Base-by-base conservation (phyloP, 305 asterid species). In the Euphrasia arctica region DNA sequence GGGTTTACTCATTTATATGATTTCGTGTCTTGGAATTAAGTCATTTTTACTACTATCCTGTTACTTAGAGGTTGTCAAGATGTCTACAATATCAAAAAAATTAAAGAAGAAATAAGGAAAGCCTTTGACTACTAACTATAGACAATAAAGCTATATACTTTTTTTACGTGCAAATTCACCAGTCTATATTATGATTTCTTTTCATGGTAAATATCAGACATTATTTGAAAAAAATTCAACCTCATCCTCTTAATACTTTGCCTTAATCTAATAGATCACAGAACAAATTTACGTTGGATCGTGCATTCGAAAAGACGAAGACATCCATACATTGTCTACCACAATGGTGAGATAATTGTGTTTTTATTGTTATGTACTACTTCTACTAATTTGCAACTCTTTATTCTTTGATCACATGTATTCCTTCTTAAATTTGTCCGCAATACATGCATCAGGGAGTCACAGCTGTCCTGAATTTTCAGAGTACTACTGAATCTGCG, bases 231-330 rank as follows among this genome's bases (percentile, higher is more conserved):
- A 71, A 54, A 41, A 34, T 43, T 50, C 42, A 67, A 60, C 34
- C 56, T 47, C 65, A 66, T 18, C 22, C 22, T 18, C 22, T 18
- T 18, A 18, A 18, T 71, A 63, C 43, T 45, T 70, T 57, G 13
- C 47, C 69, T 52, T 76, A 11, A 57, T 69, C 34, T 69, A 71
- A 59, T 75, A 87, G 98, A 87, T 92, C 77, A 92, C 98, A 3
- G 97, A 92, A 74, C 98, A 92, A 77, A 86, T 89, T 68, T 85
- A 83, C 62, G 94, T 89, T 28, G 98, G 98, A 39, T 92, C 98
- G 42, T 92, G 98, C 61, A 86, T 92, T 66, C 95, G 87, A 82
- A 80, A 84, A 68, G 95, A 80, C 72, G 78, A 85, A 72, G 94
- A 89, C 74, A 87, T 87, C 61, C 80, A 80, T 75, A 80, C 80